Percentiles rank a stretch among this genome's conserved stretches.
These are phyloP conservation scores for Citrullus colocynthis DNA, from an alignment of 306 rosid genomes.

Conservation along the genomic window DNA sequence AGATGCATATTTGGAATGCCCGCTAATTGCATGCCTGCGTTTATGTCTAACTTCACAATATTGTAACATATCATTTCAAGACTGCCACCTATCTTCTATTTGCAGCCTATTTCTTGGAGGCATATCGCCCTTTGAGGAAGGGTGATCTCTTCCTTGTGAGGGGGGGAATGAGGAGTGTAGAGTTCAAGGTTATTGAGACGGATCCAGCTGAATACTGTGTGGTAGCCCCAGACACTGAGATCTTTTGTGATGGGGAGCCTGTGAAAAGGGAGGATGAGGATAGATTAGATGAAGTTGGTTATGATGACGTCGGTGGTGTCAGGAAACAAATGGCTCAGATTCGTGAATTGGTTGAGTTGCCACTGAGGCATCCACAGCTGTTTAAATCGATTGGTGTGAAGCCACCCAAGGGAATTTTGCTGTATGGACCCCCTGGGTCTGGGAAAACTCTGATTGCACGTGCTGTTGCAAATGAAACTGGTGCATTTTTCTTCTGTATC, in stretches of 20 bases:
- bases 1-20: background rate
- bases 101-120: constrained; percentile 90
- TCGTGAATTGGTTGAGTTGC: constrained; percentile 80
- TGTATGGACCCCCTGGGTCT: constrained; percentile 92
- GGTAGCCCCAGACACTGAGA: constrained; percentile 97
- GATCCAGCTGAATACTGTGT: constrained; percentile 91
- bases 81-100: background rate
- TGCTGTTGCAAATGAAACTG: constrained; percentile 96
- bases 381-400: constrained; percentile 92
- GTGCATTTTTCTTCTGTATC: constrained; percentile 96
- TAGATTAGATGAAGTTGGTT: constrained; percentile 89
- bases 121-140: constrained; percentile 88
- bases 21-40: background rate
- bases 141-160: constrained; percentile 90
- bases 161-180: constrained; percentile 99
- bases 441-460: constrained; percentile 89
- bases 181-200: constrained; percentile 92
- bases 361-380: constrained; percentile 90
- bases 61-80: background rate
- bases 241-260: constrained; percentile 92
- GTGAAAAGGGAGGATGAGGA: constrained; percentile 90
- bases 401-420: constrained; percentile 93
- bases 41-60: background rate
- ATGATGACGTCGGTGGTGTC: constrained; percentile 95
- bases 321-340: constrained; percentile 98